phyloP scores from a whole-genome alignment of 169 alveolate genomes.

The Eimeria nieschulzi region DNA sequence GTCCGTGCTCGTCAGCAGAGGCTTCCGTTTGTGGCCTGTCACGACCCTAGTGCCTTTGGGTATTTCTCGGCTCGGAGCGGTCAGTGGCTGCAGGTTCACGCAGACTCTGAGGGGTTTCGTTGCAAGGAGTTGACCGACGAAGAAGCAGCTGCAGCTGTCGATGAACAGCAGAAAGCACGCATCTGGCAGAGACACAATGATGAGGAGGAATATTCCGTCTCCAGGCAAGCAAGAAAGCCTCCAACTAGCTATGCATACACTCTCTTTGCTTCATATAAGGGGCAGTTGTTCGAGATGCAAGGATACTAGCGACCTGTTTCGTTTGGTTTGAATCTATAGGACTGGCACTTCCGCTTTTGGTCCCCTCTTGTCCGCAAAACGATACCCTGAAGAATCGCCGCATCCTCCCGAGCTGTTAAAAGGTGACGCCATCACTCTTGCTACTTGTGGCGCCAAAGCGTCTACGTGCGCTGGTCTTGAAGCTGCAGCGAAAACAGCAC shows the following conservation, averaged over 20 bases:
- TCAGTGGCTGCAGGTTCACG: not conserved
- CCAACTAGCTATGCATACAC: too few relatives aligned
- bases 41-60: conserved; percentile 24
- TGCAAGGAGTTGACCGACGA: not conserved
- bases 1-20: conserved; percentile 71
- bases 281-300: too few relatives aligned
- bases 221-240: too few relatives aligned
- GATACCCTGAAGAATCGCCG: not conserved
- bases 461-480: conserved; percentile 50
- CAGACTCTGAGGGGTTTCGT: not conserved
- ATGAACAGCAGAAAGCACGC: not conserved
- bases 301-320: too few relatives aligned
- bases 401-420: conserved; percentile 3
- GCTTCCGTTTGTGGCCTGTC: conserved; percentile 51
- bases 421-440: not conserved
- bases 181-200: too few relatives aligned
- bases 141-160: conserved; percentile 16
- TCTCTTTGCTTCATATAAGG: too few relatives aligned
- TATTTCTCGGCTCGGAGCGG: conserved; percentile 23
- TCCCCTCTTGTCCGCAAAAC: not conserved
- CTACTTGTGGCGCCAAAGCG: conserved; percentile 61
- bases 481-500: conserved; percentile 3
- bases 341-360: not conserved
- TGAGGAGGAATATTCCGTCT: too few relatives aligned
- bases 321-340: too few relatives aligned